A percentile compares a stretch with the other conserved stretches of the same genome.
Conservation (phyloP, 345 rosid species). For the rapeseed (Brassica napus) region Da-Ae NC_063447.1:30257001-30257500, state of each 20-base stretch:
- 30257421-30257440: not conserved
- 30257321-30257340: constrained; percentile 38
- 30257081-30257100: not conserved
- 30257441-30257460: not conserved
- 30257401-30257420: constrained; percentile 1
- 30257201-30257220: constrained; percentile 63
- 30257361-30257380: constrained; percentile 36
- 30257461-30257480: constrained; percentile 45
- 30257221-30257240: constrained; percentile 52
- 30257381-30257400: constrained; percentile 32
- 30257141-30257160: constrained; percentile 70
- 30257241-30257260: constrained; percentile 38
- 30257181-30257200: constrained; percentile 62
- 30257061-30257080: constrained; percentile 50
- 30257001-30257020: constrained; percentile 63
- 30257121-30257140: constrained; percentile 20
- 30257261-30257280: constrained; percentile 56
- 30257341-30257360: constrained; percentile 40
- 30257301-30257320: constrained; percentile 46
- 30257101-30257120: not conserved
- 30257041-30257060: constrained; percentile 61
- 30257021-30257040: constrained; percentile 51
- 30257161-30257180: constrained; percentile 63
- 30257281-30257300: constrained; percentile 66
- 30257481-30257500: constrained; percentile 56